Percentiles rank a stretch among this genome's conserved stretches.
Evolutionary conservation across 179 eudicot genomes (phyloP).

Genomic region (Beta lomatogona): DNA sequence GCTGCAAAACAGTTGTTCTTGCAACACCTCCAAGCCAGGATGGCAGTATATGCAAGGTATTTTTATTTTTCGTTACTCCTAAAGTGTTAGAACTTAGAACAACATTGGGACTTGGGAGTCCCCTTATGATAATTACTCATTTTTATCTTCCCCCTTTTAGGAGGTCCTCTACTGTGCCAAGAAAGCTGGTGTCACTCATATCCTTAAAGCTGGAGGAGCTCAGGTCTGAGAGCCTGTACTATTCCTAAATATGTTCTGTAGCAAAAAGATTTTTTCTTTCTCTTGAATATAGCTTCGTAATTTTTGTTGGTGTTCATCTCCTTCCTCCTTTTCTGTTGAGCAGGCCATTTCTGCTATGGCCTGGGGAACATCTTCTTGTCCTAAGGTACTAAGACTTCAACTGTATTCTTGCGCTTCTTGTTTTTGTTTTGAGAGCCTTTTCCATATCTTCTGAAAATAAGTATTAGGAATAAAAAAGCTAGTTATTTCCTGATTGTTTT

Average conservation of each 20-base stretch:
- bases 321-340: conserved; percentile 27
- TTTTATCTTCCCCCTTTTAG: conserved; percentile 33
- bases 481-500: background rate
- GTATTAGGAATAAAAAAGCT: background rate
- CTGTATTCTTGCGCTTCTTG: background rate
- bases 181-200: conserved; percentile 98
- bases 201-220: conserved; percentile 99
- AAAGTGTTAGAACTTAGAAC: too few species aligned
- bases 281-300: too few species aligned
- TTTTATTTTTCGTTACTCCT: background rate
- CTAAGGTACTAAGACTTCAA: conserved; percentile 60
- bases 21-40: conserved; percentile 94
- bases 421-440: background rate
- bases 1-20: conserved; percentile 89
- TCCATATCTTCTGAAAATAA: background rate
- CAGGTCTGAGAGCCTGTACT: conserved; percentile 56
- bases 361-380: conserved; percentile 98
- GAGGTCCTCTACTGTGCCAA: conserved; percentile 98
- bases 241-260: background rate
- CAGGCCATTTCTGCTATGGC: conserved; percentile 99
- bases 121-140: background rate
- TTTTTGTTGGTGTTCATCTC: conserved; percentile 14
- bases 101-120: background rate
- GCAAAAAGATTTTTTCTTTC: background rate
- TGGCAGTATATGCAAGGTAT: conserved; percentile 95